Conservation (phyloP, 495 filamentous ascomycete species). For the Neurospora cerealis region DNA sequence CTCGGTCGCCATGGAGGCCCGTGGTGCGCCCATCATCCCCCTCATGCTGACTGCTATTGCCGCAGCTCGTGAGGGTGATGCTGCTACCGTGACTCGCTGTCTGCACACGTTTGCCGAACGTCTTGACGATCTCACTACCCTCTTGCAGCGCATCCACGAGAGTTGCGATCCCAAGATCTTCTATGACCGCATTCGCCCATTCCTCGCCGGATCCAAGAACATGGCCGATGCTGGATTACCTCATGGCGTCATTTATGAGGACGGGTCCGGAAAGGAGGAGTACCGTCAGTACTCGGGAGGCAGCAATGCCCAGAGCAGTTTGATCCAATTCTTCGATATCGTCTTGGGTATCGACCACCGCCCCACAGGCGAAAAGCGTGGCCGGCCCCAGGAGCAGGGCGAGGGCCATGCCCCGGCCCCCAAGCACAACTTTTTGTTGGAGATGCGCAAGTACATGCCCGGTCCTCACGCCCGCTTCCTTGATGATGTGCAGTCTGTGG, state of each 20-base stretch:
- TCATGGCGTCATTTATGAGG: slow-evolving; percentile 78
- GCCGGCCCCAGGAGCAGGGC: slow-evolving; percentile 30
- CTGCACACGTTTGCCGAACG: slow-evolving; percentile 72
- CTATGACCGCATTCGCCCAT: slow-evolving; percentile 88
- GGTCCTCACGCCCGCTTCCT: slow-evolving; percentile 85
- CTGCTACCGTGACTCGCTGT: slow-evolving; percentile 58
- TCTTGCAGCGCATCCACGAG: slow-evolving; percentile 83
- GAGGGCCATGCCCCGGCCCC: slow-evolving; percentile 45
- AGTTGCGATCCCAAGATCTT: slow-evolving; percentile 89
- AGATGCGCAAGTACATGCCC: slow-evolving; percentile 97
- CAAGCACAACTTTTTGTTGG: slow-evolving; percentile 83
- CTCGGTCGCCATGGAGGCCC: slow-evolving; percentile 90
- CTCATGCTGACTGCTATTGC: slow-evolving; percentile 80
- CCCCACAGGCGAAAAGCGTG: slow-evolving; percentile 66
- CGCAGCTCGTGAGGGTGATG: slow-evolving; percentile 66
- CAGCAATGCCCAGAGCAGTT: slow-evolving; percentile 90
- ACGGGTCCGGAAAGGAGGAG: slow-evolving; percentile 55
- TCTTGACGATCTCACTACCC: slow-evolving; percentile 65
- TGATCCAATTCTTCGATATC: slow-evolving; percentile 96
- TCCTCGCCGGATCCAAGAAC: slow-evolving; percentile 91
- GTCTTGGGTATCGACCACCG: slow-evolving; percentile 85
- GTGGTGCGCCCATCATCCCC: slow-evolving; percentile 78
- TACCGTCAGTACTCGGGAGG: slow-evolving; percentile 86
- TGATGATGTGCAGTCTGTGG: slow-evolving; percentile 62
- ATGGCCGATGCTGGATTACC: slow-evolving; percentile 92